Base-by-base conservation (phyloP, 805 yeast genomes). In the Maudiozyma saulgeensis region DNA sequence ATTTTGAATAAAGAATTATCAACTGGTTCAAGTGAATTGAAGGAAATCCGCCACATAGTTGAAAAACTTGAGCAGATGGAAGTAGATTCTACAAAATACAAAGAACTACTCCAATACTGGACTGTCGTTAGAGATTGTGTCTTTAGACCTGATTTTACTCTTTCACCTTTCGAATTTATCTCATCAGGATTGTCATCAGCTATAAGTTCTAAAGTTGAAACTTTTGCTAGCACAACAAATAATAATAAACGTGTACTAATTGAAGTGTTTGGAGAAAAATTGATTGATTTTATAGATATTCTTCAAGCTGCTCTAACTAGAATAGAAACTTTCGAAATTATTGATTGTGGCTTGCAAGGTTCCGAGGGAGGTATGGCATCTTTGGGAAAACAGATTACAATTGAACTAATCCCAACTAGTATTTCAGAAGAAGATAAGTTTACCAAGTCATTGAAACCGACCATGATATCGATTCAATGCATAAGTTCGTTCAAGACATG, bases 101-200 rank as follows among this genome's bases (percentile, higher is more conserved):
- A 68, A 1, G 58, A 60, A 48, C 2, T 46, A 46, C 2, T 15
- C 71, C 38, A 35, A 35, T 15, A 71, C 7, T 73, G 82, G 80
- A 42, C 58, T 2, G 58, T 61, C 41, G 62, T 80, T 4, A 65
- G 64, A 12, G 47, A 52, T 5, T 60, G 70, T 1, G 56, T 77
- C 25, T 68, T 71, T 15, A 55, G 53, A 18, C 60, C 61, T 1
- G 48, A 51, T 8, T 59, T 53, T 39, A 53, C 56, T 6, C 68
- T 84, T 5, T 86, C 96, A 0, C 82, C 90, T 51, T 87, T 81
- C 67, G 96, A 88, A 61, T 68, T 89, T 34, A 72, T 81, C 6
- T 75, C 84, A 2, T 84, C 89, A 1, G 89, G 89, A 0, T 62
- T 86, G 6, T 72, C 84, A 7, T 69, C 71, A 6, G 57, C 71